Evolutionary conservation across 495 filamentous ascomycete species (phyloP), one percentile per base, ranked within the genome.

Genomic region (Platismatia glauca): DNA sequence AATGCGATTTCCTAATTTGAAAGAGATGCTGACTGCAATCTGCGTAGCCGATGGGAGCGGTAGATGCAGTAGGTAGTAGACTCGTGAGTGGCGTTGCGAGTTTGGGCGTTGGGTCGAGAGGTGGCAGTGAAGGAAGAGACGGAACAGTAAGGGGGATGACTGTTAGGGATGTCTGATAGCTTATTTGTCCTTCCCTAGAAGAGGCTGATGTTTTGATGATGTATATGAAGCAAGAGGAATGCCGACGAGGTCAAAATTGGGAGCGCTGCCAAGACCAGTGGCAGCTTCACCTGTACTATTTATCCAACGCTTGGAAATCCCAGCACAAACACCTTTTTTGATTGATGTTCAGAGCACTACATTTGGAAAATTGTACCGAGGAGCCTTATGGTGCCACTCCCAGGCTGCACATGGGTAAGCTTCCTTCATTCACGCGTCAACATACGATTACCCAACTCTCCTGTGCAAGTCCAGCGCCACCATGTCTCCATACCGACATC

Each of bases 1-100:
- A 33, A 31, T 18, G 6, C 1, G 4, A 9, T 11, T 18, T 31
- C 5, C 5, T 52, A 31, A 13, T 11, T 52, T 52, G 5, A 53
- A 29, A 33, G 16, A 53, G 5, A 53, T 53, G 50, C 50, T 53
- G 50, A 53, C 29, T 3, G 18, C 5, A 3, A 20, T 53, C 2
- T 33, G 24, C 29, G 6, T 53, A 53, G 24, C 94, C 94, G 0
- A 83, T 90, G 65, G 94, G 94, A 5, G 94, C 92, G 0, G 95
- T 98, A 5, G 94, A 98, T 75, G 94, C 94, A 0, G 91, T 98
- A 13, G 94, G 94, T 1, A 94, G 85, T 69, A 95, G 91, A 63
- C 83, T 98, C 44, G 93, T 96, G 53, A 86, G 87, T 66, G 78
- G 93, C n/a, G 60, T 62, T 22, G 60, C 60, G 37, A 58, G 53